A percentile compares a stretch with the other conserved stretches of the same genome.
These are phyloP conservation scores for Malania oleifera DNA, from an alignment of 164 flowering plant species.

Conservation along the genomic window DNA sequence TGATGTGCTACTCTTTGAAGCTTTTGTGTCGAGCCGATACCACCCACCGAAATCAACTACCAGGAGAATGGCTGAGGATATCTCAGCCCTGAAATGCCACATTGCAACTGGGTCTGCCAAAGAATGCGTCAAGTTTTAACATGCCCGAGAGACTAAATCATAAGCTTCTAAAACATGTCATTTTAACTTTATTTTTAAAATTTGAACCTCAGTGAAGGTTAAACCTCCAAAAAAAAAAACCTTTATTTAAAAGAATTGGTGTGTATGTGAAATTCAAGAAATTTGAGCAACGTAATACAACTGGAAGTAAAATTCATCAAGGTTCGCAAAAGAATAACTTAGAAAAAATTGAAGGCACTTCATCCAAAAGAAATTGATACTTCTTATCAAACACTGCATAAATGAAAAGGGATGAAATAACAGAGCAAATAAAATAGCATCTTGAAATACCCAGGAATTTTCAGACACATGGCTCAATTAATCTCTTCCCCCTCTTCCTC, in stretches of 20 bases:
- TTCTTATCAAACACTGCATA: no score
- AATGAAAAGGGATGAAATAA: no score
- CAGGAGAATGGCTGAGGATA: constrained; percentile 79
- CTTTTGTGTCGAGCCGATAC: constrained; percentile 65
- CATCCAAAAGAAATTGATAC: neutral
- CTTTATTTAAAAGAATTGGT: neutral
- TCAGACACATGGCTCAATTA: no score
- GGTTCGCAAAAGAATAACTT: no score
- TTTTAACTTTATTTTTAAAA: neutral
- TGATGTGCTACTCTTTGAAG: constrained; percentile 54
- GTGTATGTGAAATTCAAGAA: neutral
- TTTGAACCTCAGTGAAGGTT: neutral
- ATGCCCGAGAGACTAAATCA: constrained; percentile 64
- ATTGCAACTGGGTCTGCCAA: constrained; percentile 99
- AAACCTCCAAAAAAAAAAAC: no score
- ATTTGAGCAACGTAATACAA: neutral
- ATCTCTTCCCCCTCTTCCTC: no score
- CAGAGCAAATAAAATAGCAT: no score
- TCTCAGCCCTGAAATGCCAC: constrained; percentile 92
- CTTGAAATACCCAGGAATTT: no score
- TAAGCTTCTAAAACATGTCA: constrained; percentile 41
- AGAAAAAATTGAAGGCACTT: neutral
- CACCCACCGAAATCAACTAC: constrained; percentile 98
- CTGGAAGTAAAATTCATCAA: no score
- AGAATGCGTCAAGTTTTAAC: constrained; percentile 89